A percentile compares a stretch with the other conserved stretches of the same genome.
Evolutionary conservation across 306 rosid genomes (phyloP).

Genomic region (Corylus avellana): DNA sequence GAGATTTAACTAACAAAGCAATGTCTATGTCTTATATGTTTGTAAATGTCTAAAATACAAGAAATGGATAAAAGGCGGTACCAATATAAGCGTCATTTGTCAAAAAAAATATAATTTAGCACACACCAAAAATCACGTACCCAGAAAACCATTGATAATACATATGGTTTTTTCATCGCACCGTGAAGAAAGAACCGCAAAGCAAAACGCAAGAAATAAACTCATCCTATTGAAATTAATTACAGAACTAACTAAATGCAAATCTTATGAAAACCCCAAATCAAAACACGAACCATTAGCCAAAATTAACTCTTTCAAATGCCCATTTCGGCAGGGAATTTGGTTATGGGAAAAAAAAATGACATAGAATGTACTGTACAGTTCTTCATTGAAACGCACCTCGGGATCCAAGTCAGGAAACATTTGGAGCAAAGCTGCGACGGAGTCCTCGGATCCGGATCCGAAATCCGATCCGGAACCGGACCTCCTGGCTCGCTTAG

Average conservation of each 20-base stretch:
- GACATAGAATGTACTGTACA: background rate
- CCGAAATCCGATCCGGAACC: conserved; percentile 30
- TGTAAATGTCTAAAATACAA: background rate
- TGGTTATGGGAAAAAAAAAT: background rate
- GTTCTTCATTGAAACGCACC: conserved; percentile 16
- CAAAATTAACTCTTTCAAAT: background rate
- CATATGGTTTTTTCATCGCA: background rate
- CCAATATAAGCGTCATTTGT: background rate
- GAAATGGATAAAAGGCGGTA: background rate
- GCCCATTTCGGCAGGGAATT: background rate
- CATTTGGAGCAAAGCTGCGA: conserved; percentile 34
- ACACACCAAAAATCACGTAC: background rate
- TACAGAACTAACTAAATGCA: background rate
- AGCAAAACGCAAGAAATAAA: background rate
- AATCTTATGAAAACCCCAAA: background rate
- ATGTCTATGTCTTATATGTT: background rate
- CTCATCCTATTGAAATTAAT: background rate
- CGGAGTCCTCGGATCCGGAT: conserved; percentile 23
- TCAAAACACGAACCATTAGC: background rate
- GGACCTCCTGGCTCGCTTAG: conserved; percentile 37
- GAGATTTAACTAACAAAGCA: background rate
- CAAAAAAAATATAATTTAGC: background rate
- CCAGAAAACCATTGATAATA: background rate
- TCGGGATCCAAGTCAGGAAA: conserved; percentile 36
- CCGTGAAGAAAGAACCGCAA: background rate